Evolutionary conservation across 1,284 basidiomycete species (phyloP), one percentile per base, ranked within the genome.

Genomic region (Trametes hirsuta): DNA sequence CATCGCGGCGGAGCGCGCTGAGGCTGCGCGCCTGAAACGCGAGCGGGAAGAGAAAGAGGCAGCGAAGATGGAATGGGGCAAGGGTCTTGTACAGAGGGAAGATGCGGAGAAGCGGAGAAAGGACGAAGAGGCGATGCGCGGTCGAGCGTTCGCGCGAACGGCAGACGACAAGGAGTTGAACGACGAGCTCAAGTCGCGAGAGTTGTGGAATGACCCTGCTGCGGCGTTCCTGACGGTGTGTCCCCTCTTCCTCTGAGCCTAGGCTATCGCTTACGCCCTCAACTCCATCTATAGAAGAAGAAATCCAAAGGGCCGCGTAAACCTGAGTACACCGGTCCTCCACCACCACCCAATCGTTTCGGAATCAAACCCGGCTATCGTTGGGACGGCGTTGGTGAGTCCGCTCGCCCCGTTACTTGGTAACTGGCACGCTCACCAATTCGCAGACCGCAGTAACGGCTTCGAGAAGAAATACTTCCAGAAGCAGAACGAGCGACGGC

Each of bases 31-130:
- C 64, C 75, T 84, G 71, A 93, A 94, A 71, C 81, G 91, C 25
- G 90, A 93, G 71, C 79, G 82, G 62, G 87, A 94, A 73, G 89
- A 95, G 75, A 89, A 87, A 73, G 93, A 95, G 71, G 90, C 88
- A 54, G 83, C 89, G 74, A 95, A 94, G 78, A 92, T 95, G 88
- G 92, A 96, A 72, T 99, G 97, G 97, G 93, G 92, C 0, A 98
- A 96, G 75, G 97, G 97, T 24, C 71, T 97, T 36, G 89, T 93
- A 24, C 95, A 99, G 77, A 81, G 89, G 55, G 88, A 92, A 35
- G 90, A 94, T 60, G 78, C 80, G 46, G 90, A 93, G 74, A 84
- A 84, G 70, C 77, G 79, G 69, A 83, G 75, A 66, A 70, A 76
- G 58, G 86, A 94, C 66, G 71, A 91, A 69, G 87, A 90, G 74